These are phyloP conservation scores for Thoreauomyces humboldtii DNA, from an alignment of 192 early-diverging fungal genomes.

Conservation along the genomic window DNA sequence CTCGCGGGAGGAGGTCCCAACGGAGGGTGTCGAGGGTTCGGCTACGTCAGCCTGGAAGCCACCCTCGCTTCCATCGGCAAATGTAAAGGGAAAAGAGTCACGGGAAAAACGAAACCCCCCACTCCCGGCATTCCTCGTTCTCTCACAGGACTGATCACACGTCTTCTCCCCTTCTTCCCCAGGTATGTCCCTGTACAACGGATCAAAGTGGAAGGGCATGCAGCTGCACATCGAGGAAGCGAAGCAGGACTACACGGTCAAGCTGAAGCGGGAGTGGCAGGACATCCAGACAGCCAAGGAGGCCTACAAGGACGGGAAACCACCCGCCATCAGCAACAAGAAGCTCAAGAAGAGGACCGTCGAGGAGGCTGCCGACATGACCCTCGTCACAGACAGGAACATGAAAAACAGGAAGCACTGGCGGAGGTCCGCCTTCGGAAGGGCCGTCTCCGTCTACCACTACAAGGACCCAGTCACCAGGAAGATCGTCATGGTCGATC, in stretches of 20 bases:
- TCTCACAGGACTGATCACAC: no score
- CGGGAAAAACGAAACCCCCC: no score
- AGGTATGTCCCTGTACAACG: slow-evolving; percentile 67
- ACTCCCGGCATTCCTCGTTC: no score
- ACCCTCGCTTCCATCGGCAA: slow-evolving; percentile 63
- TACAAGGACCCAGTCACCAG: slow-evolving; percentile 51
- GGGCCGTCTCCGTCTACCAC: slow-evolving; percentile 70
- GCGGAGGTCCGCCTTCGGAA: slow-evolving; percentile 67
- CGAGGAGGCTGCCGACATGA: slow-evolving; percentile 63
- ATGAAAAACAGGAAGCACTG: slow-evolving; percentile 60
- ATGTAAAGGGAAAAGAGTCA: no score
- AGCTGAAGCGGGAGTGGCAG: slow-evolving; percentile 44
- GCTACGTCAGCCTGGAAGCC: slow-evolving; percentile 67
- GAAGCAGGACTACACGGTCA: slow-evolving; percentile 63
- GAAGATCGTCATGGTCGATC: slow-evolving; percentile 64
- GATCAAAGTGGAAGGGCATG: slow-evolving; percentile 83
- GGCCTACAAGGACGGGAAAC: slow-evolving; percentile 14
- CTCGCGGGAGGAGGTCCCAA: slow-evolving; percentile 37
- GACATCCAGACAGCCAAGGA: slow-evolving; percentile 35
- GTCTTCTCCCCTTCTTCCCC: no score
- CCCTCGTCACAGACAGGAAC: slow-evolving; percentile 67
- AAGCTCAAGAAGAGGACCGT: slow-evolving; percentile 43
- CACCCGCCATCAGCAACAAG: slow-evolving; percentile 29
- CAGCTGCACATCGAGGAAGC: slow-evolving; percentile 77
- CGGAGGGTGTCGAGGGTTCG: slow-evolving; percentile 65